Evolutionary conservation across 192 early-diverging fungal genomes (phyloP).

Genomic region (Paraglomus brasilianum): DNA sequence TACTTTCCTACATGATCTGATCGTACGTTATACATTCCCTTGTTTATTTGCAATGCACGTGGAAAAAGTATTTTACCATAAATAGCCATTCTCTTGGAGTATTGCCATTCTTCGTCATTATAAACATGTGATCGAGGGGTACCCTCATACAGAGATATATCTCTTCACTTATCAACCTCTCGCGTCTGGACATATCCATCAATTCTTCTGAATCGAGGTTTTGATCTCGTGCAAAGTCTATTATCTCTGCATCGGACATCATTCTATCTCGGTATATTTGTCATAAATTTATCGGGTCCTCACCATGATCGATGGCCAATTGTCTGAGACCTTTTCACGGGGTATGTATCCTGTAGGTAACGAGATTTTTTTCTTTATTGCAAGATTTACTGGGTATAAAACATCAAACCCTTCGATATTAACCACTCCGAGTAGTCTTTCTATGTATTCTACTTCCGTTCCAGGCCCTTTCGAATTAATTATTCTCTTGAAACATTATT

Average conservation of each 20-base stretch:
- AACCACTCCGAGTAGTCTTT: neutral
- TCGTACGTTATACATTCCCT: no score
- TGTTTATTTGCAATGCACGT: no score
- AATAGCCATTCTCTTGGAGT: neutral
- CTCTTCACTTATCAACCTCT: constrained; percentile 1
- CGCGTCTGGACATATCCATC: constrained; percentile 4
- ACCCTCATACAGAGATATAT: neutral
- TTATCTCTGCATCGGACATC: neutral
- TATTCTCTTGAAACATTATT: no score
- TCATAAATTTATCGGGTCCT: neutral
- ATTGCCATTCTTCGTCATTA: constrained; percentile 10
- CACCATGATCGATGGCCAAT: constrained; percentile 6
- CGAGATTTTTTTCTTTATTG: no score
- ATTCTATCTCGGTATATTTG: constrained; percentile 9
- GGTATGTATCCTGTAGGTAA: constrained; percentile 9
- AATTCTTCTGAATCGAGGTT: neutral
- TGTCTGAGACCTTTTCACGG: constrained; percentile 13
- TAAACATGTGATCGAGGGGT: constrained; percentile 2
- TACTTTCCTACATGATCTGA: no score
- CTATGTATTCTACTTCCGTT: neutral
- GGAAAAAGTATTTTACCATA: no score
- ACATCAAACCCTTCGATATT: constrained; percentile 9
- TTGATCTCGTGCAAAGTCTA: no score
- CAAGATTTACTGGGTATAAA: constrained; percentile 16
- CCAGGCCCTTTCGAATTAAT: neutral